Evolutionary conservation across 1,139 yeast species (phyloP), one percentile per base, ranked within the genome.

Genomic region (Kurtzmaniella quercitrusa): DNA sequence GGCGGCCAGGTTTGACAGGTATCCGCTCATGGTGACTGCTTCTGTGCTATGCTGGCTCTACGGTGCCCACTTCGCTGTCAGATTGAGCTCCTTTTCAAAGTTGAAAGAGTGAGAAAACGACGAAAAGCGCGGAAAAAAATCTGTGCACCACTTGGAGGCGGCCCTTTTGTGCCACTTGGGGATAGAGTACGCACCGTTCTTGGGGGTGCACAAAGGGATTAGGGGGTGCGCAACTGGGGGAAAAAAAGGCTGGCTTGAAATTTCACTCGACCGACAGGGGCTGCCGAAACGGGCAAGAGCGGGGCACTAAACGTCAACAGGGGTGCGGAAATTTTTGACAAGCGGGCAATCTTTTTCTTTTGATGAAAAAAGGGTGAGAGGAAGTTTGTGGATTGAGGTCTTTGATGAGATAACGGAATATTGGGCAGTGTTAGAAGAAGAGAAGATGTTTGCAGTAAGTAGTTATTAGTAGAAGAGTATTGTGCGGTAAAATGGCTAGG

Each of bases 1-100:
- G 21, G 64, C 65, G 18, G 65, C 68, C 20, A 68, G 59, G 47
- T 61, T 63, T 32, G 69, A 62, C 30, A 67, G 59, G 53, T 67
- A 67, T 21, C 65, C 72, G 16, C 71, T 65, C 73, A 67, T 67
- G 19, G n/a, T 35, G 23, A 11, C 8, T 35, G n/a, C 16, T 3
- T 30, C 18, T 14, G 12, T 16, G 18, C 37, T 21, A 19, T 34
- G 38, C 18, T 39, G 26, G 26, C n/a, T 26, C 11, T 22, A 22
- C 26, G 11, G 26, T 22, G 26, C 34, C 34, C 18, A 14, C 18
- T 12, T n/a, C 17, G 16, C 16, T 30, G 16, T 30, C 34, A 30
- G 15, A 28, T 30, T 12, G 16, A 5, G 18, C 34, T 30, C 34
- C 18, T 30, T 30, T 30, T 30, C n/a, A n/a, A 30, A 3, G 34